phyloP scores from a whole-genome alignment of 2,329 filamentous ascomycete genomes.

The Cladophialophora bantiana region DNA sequence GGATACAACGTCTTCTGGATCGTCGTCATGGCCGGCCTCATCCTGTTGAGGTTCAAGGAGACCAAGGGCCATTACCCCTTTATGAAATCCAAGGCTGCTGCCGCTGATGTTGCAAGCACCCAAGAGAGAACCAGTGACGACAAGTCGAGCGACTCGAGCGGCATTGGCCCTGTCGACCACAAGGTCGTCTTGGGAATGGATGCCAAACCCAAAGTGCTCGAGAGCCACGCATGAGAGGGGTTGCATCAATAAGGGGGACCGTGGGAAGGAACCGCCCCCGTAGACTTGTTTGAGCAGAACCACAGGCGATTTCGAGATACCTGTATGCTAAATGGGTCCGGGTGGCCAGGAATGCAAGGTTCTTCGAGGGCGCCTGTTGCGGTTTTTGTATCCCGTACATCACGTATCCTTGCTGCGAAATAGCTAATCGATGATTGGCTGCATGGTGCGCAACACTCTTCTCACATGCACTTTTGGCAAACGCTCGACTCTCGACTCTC shows the following conservation, averaged over 20 bases:
- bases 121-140: slow-evolving; percentile 21
- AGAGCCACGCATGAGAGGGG: slow-evolving; percentile 12
- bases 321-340: no score
- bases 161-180: slow-evolving; percentile 26
- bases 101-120: slow-evolving; percentile 1
- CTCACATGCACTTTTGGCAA: not conserved
- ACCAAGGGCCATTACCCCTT: slow-evolving; percentile 37
- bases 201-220: slow-evolving; percentile 17
- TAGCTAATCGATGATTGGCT: not conserved
- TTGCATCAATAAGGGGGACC: not conserved
- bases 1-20: slow-evolving; percentile 91
- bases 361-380: not conserved
- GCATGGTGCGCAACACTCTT: not conserved
- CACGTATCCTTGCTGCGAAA: not conserved
- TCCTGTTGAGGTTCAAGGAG: slow-evolving; percentile 72
- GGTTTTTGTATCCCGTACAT: not conserved
- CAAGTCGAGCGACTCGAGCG: slow-evolving; percentile 29
- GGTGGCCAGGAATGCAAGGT: not conserved
- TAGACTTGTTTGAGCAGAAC: not conserved
- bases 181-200: slow-evolving; percentile 35
- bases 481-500: no score
- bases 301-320: no score
- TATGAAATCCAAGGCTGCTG: slow-evolving; percentile 30
- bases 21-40: slow-evolving; percentile 69
- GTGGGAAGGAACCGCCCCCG: not conserved